These are phyloP conservation scores for Fagopyrum tataricum DNA, from an alignment of 148 eudicot genomes.

Conservation along the genomic window DNA sequence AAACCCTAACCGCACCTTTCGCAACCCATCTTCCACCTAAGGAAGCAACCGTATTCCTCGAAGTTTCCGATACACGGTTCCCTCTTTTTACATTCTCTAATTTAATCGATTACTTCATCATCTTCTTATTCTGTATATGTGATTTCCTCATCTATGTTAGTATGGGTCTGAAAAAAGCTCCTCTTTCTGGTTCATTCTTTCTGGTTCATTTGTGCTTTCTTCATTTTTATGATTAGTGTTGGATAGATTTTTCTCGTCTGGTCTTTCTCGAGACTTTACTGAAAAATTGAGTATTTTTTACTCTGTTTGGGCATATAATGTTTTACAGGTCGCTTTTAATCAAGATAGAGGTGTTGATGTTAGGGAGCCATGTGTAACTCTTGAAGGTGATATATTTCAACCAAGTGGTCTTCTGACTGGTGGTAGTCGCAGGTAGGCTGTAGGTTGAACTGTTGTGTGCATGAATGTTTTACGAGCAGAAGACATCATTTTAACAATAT, in stretches of 20 bases:
- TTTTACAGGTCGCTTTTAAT: too few species aligned
- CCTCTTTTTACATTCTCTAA: too few species aligned
- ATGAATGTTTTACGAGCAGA: background rate
- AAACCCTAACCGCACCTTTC: too few species aligned
- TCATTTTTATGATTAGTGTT: background rate
- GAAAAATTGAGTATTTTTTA: background rate
- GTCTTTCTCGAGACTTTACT: background rate
- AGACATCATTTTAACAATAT: background rate
- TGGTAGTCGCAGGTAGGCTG: conserved; percentile 87
- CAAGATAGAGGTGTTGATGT: too few species aligned
- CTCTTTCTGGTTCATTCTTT: background rate
- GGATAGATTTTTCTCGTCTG: background rate
- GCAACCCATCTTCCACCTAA: too few species aligned
- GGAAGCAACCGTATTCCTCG: too few species aligned
- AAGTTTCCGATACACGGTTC: too few species aligned
- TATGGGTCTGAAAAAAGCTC: background rate
- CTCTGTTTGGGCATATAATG: background rate
- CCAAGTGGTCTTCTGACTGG: conserved; percentile 96
- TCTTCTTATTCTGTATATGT: too few species aligned
- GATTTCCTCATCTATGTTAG: too few species aligned
- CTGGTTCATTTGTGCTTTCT: conserved; percentile 2
- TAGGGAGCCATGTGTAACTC: too few species aligned
- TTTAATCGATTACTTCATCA: too few species aligned
- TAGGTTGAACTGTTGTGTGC: background rate
- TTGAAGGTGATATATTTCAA: too few species aligned